A percentile compares a stretch with the other conserved stretches of the same genome.
Evolutionary conservation across 176 grass and related monocot species (phyloP).

Genomic region (Ensete glaucum): DNA sequence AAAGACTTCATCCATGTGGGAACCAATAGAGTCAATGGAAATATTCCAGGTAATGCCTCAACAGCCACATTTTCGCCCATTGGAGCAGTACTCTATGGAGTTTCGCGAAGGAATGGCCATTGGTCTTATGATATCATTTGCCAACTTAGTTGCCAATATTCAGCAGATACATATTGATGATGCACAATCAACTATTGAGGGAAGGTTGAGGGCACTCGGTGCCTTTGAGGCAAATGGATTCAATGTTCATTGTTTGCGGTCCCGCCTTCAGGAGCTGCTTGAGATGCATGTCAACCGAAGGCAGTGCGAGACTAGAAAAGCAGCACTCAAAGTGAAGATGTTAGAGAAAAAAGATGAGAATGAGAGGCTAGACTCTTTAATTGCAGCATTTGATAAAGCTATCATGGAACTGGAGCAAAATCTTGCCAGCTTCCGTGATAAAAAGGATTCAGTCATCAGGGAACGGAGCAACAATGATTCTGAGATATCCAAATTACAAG

Average conservation of each 20-base stretch:
- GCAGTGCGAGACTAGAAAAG: not conserved
- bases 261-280: constrained; percentile 17
- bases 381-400: constrained; percentile 26
- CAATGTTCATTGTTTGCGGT: constrained; percentile 27
- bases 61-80: constrained; percentile 51
- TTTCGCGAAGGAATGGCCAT: constrained; percentile 62
- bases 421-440: constrained; percentile 25
- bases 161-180: constrained; percentile 24
- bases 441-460: constrained; percentile 19
- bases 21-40: constrained; percentile 32
- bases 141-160: constrained; percentile 27
- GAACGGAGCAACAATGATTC: constrained; percentile 14
- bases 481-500: constrained; percentile 19
- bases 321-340: constrained; percentile 20
- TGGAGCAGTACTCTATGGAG: constrained; percentile 16
- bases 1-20: constrained; percentile 43
- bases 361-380: constrained; percentile 2
- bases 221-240: constrained; percentile 49
- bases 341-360: constrained; percentile 1
- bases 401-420: constrained; percentile 31
- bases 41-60: constrained; percentile 34
- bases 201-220: constrained; percentile 24
- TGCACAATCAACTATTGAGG: constrained; percentile 22
- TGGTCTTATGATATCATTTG: constrained; percentile 48
- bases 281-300: constrained; percentile 21